Conservation (phyloP, 768 basidiomycete genomes). For the Pulveroboletus sp. region DNA sequence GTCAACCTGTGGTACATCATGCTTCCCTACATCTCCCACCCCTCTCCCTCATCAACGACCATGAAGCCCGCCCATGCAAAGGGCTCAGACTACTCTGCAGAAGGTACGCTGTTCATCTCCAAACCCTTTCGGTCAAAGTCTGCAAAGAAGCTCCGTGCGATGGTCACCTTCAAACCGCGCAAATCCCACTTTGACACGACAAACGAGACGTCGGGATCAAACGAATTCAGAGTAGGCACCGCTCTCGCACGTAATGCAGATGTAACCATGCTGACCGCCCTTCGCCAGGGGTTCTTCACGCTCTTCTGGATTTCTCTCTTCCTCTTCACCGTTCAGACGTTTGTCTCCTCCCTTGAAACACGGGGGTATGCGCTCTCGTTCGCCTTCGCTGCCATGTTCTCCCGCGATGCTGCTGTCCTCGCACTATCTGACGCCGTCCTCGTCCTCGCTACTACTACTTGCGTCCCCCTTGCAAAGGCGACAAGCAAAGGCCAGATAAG, state of each 20-base stretch:
- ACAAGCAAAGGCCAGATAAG: constrained; percentile 73
- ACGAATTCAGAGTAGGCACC: constrained; percentile 72
- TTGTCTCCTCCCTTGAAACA: constrained; percentile 70
- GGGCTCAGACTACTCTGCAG: constrained; percentile 39
- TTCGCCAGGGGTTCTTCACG: constrained; percentile 79
- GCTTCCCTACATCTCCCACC: background rate
- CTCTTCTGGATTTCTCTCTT: constrained; percentile 93
- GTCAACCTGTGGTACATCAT: background rate
- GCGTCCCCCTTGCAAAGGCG: constrained; percentile 80
- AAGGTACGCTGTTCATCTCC: constrained; percentile 69
- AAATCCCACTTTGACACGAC: constrained; percentile 80
- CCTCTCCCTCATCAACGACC: constrained; percentile 1
- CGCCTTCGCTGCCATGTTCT: constrained; percentile 82
- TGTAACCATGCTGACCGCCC: constrained; percentile 2
- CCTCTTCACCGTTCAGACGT: constrained; percentile 73
- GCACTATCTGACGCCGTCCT: constrained; percentile 82
- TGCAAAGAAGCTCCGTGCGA: constrained; percentile 73
- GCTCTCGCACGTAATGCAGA: constrained; percentile 1
- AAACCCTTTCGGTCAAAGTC: constrained; percentile 69
- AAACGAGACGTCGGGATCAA: constrained; percentile 66
- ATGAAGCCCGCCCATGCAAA: constrained; percentile 12
- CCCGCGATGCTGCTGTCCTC: constrained; percentile 75
- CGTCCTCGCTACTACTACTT: constrained; percentile 67
- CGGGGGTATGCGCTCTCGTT: constrained; percentile 75
- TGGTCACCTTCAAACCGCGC: constrained; percentile 83